phyloP scores from a whole-genome alignment of 2,329 filamentous ascomycete species.

The Allantophomopsis lycopodina region DNA sequence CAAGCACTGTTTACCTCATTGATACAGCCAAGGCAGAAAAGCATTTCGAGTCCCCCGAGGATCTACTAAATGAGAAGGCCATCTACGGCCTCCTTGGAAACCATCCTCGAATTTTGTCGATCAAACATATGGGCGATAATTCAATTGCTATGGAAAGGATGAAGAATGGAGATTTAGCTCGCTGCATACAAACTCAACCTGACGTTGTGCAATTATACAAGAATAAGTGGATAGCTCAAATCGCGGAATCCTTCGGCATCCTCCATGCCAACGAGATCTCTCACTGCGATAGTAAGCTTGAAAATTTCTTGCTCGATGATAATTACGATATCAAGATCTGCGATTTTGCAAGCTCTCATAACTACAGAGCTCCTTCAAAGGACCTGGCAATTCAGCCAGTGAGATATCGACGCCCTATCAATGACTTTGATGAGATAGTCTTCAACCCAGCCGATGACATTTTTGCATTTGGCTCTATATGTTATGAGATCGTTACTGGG shows the following conservation, averaged over 20 bases:
- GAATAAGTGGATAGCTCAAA: not conserved
- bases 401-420: conserved; percentile 1
- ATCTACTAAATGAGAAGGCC: not conserved
- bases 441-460: not conserved
- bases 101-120: not conserved
- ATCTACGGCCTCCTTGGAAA: not conserved
- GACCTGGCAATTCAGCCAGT: not conserved
- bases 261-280: not conserved
- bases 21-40: not conserved
- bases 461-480: conserved; percentile 1
- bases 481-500: not conserved
- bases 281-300: not conserved
- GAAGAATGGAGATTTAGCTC: conserved; percentile 1
- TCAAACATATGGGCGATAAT: not conserved
- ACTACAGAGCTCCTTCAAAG: conserved; percentile 1
- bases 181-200: not conserved
- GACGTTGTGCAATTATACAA: not conserved
- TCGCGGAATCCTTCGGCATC: not conserved
- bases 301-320: not conserved
- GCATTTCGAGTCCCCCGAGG: not conserved
- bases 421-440: not conserved
- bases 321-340: not conserved
- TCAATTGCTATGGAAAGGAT: not conserved
- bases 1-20: not conserved
- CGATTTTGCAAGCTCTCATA: conserved; percentile 1